phyloP scores from a whole-genome alignment of 2,329 filamentous ascomycete species.

The Cytospora paraplurivora region DNA sequence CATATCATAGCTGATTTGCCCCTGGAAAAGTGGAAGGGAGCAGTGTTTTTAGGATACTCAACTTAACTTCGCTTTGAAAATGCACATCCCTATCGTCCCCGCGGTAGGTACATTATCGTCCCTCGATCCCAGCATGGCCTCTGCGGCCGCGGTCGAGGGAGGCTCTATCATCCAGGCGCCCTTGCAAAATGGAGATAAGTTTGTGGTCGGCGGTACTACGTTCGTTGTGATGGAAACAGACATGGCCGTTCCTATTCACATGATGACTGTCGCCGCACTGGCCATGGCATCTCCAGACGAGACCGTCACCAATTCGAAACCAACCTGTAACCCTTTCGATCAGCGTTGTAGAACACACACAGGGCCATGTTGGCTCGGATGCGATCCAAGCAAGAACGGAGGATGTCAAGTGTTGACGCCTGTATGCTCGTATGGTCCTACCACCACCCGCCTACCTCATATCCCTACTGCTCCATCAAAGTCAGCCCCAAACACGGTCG shows the following conservation, averaged over 20 bases:
- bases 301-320: not conserved
- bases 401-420: not conserved
- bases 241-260: not conserved
- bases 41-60: not conserved
- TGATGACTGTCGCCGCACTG: not conserved
- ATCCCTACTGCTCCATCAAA: not conserved
- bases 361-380: not conserved
- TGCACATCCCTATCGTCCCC: not conserved
- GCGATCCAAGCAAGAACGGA: not conserved
- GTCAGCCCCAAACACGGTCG: too few relatives aligned
- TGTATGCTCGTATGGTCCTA: not conserved
- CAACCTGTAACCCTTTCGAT: not conserved
- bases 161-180: not conserved
- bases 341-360: not conserved
- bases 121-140: not conserved
- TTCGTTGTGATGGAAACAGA: not conserved
- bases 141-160: not conserved
- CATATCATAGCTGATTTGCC: too few relatives aligned
- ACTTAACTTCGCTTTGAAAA: not conserved
- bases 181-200: not conserved
- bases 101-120: not conserved
- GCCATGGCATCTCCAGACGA: not conserved
- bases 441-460: not conserved
- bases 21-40: too few relatives aligned
- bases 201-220: not conserved